phyloP scores from a whole-genome alignment of 164 flowering plant species.

The Malania oleifera region DNA sequence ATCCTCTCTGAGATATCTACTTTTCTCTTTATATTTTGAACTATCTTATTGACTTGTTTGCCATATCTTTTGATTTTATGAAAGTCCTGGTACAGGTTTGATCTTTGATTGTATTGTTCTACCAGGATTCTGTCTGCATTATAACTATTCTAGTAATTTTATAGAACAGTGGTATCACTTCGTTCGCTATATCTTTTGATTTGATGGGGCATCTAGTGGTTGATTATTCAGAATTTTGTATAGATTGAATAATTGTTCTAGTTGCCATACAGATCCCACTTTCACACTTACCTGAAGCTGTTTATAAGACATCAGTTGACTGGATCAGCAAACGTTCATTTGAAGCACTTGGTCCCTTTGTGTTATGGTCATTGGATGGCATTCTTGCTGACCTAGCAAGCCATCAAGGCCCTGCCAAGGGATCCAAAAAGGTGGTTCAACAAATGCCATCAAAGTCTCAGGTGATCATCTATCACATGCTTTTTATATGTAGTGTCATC shows the following conservation, averaged over 20 bases:
- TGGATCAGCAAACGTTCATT: slow-evolving; percentile 66
- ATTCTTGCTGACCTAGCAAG: slow-evolving; percentile 63
- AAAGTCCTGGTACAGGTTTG: background rate
- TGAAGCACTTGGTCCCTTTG: slow-evolving; percentile 69
- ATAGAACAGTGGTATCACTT: no score
- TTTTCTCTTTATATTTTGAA: no score
- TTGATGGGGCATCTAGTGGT: no score
- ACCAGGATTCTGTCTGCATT: background rate
- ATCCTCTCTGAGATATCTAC: no score
- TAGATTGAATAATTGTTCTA: no score
- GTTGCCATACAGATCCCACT: slow-evolving; percentile 88
- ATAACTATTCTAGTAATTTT: no score
- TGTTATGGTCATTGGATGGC: slow-evolving; percentile 61
- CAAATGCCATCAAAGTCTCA: slow-evolving; percentile 72
- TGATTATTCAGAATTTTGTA: no score
- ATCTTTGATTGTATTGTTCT: background rate
- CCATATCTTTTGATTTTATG: background rate
- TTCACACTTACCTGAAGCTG: slow-evolving; percentile 64
- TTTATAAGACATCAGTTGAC: slow-evolving; percentile 75
- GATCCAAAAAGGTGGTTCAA: slow-evolving; percentile 60
- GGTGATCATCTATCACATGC: no score
- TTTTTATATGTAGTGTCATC: no score
- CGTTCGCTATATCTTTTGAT: no score
- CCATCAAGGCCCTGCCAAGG: slow-evolving; percentile 57
- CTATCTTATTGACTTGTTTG: no score